Evolutionary conservation across 257 asterid species (phyloP).

Genomic region (Thymus mandschuricus): DNA sequence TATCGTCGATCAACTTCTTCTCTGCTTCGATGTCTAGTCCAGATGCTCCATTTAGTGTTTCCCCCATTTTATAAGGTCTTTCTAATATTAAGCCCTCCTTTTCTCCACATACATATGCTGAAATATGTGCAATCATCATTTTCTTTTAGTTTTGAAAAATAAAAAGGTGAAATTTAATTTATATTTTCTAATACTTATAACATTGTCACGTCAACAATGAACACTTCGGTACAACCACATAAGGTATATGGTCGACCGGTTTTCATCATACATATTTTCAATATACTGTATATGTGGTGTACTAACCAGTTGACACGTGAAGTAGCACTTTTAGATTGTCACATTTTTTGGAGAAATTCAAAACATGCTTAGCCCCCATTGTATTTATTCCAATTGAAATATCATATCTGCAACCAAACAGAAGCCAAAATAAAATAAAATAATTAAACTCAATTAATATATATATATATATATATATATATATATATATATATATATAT

Average conservation of each 20-base stretch:
- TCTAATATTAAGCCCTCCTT: slow-evolving; percentile 60
- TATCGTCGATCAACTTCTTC: slow-evolving; percentile 49
- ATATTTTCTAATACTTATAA: no score
- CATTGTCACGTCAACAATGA: no score
- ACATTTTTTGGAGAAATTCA: slow-evolving; percentile 49
- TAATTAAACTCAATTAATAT: no score
- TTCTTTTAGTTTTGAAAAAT: no score
- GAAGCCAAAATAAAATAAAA: no score
- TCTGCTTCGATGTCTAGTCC: slow-evolving; percentile 62
- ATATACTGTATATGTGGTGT: background rate
- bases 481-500: no score
- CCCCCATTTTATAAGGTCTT: slow-evolving; percentile 53
- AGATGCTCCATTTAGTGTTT: slow-evolving; percentile 59
- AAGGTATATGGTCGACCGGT: no score
- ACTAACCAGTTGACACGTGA: slow-evolving; percentile 52
- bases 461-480: no score
- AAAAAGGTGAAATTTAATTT: no score
- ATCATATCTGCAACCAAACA: slow-evolving; percentile 57
- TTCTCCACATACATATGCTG: slow-evolving; percentile 78
- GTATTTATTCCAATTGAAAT: slow-evolving; percentile 46
- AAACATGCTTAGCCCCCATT: slow-evolving; percentile 42
- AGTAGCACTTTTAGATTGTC: slow-evolving; percentile 38
- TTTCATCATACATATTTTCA: no score
- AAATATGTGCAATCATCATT: background rate
- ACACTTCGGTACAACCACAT: no score